These are phyloP conservation scores for Spathaspora arborariae DNA, from an alignment of 805 yeast genomes.

Conservation along the genomic window DNA sequence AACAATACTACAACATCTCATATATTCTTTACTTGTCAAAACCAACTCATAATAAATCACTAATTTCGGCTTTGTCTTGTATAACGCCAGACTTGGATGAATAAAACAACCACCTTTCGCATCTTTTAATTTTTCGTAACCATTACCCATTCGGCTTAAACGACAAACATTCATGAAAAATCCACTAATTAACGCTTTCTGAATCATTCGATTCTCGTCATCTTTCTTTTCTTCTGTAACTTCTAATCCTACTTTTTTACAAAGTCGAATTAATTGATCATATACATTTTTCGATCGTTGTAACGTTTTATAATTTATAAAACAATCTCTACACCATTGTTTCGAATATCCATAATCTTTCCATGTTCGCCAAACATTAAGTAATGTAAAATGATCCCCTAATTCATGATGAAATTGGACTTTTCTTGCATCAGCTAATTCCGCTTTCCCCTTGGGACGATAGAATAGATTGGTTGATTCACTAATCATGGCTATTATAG, in stretches of 20 bases:
- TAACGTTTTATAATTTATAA: constrained; percentile 71
- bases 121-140: constrained; percentile 61
- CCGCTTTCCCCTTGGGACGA: constrained; percentile 64
- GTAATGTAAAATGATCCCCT: constrained; percentile 78
- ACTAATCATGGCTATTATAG: constrained; percentile 79
- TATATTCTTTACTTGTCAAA: constrained; percentile 81
- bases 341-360: constrained; percentile 58
- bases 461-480: constrained; percentile 70
- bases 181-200: constrained; percentile 61
- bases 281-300: constrained; percentile 66
- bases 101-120: constrained; percentile 57
- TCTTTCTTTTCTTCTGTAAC: constrained; percentile 20
- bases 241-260: constrained; percentile 48
- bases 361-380: constrained; percentile 81
- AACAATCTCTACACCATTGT: constrained; percentile 85
- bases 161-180: constrained; percentile 65
- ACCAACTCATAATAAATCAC: constrained; percentile 82
- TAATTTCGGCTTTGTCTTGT: constrained; percentile 58
- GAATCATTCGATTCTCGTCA: constrained; percentile 30
- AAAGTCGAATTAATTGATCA: constrained; percentile 60
- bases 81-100: constrained; percentile 82
- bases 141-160: constrained; percentile 60
- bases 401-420: constrained; percentile 50
- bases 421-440: constrained; percentile 61
- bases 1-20: constrained; percentile 74